Base-by-base conservation (phyloP, 495 filamentous ascomycete species). In the Neurospora intermedia region DNA sequence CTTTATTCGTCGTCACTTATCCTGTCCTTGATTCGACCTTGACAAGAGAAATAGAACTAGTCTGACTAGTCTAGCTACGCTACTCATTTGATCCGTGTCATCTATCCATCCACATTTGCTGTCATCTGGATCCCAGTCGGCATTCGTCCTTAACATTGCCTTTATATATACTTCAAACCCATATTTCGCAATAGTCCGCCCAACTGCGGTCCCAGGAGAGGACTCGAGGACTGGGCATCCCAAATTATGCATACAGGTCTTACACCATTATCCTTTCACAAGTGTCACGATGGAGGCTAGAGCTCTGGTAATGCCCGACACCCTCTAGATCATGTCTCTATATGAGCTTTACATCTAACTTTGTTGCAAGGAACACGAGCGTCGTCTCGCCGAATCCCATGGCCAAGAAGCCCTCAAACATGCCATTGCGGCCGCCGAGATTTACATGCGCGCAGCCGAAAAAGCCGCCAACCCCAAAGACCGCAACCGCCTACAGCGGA, bases 391-490 rank as follows among this genome's bases (percentile, higher is more conserved):
- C 45, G 79, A 73, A 35, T 84, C 89, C 23, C 80, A 81, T 39
- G 90, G 87, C 69, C 88, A 89, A 71, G 86, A 89, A 43, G 94
- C 94, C 23, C 84, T 97, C 69, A 82, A 90, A 45, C 87, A 89
- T 74, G 90, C 92, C 71, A 92, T 96, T 78, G 82, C 87, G 74
- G 91, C 92, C 35, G 89, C 88, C 18, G 92, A 97, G 76, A 81
- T 91, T 62, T 93, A 93, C 73, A 93, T 97, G 89, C 88, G 88
- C 77, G 92, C 91, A 2, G 79, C 91, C 71, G 83, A 83, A 62
- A 80, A 89, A 69, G 84, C 89, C 1, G 75, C 83, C 7, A 81
- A 78, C 41, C 75, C 83, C 15, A 81, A 82, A 23, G 91, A 94
- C 38, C 91, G 88, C 73, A 78, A 81, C 13, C 81, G 83, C 13